These are phyloP conservation scores for Populus simonii DNA, from an alignment of 345 rosid genomes.

Conservation along the genomic window DNA sequence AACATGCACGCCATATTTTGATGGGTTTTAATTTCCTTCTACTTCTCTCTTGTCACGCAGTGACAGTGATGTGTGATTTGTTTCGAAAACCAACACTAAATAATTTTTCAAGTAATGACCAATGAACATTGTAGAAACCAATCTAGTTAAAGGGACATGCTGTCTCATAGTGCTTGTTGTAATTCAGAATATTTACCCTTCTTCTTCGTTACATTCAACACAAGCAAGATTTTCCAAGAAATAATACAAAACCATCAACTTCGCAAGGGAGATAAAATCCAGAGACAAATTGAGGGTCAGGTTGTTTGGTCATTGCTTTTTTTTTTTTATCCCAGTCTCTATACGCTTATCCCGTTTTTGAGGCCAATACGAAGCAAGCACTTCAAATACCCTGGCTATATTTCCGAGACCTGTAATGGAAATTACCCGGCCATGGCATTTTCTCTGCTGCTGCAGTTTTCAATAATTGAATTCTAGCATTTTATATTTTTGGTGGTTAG, in stretches of 20 bases:
- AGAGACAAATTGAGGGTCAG: no score
- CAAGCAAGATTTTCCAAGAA: background rate
- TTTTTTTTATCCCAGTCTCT: no score
- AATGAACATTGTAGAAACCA: slow-evolving; percentile 25
- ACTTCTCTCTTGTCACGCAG: background rate
- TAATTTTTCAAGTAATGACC: background rate
- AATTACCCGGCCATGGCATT: no score
- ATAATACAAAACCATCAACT: background rate
- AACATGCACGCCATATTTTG: background rate
- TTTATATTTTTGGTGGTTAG: no score
- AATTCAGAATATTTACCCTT: background rate
- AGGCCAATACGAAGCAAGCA: no score
- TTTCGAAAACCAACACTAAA: background rate
- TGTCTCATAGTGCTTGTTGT: slow-evolving; percentile 2
- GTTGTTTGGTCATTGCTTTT: no score
- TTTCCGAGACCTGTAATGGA: no score
- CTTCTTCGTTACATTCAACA: slow-evolving; percentile 7
- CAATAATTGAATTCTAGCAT: no score
- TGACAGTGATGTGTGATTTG: background rate
- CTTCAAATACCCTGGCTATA: no score
- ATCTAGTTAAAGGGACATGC: slow-evolving; percentile 9
- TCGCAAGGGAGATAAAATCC: background rate
- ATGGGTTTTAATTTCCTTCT: background rate
- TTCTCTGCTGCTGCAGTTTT: no score
- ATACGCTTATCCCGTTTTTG: no score